Evolutionary conservation across 2,329 filamentous ascomycete genomes (phyloP), one percentile per base, ranked within the genome.

Genomic region (Exophiala xenobiotica): DNA sequence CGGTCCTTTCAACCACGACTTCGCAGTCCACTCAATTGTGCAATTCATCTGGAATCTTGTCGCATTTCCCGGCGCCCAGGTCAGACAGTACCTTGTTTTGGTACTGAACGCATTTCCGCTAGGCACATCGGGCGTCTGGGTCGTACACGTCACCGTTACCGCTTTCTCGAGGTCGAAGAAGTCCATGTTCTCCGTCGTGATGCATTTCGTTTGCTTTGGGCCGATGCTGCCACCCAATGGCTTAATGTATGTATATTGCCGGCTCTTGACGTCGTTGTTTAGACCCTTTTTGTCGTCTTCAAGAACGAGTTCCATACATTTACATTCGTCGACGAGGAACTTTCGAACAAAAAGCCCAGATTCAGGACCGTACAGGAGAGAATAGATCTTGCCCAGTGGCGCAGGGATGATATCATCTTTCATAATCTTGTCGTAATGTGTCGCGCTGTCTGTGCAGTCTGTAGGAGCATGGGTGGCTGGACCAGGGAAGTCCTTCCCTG

Each of bases 1-100:
- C 2, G 93, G 88, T 57, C 88, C 90, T 75, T 93, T 96, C 39
- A 99, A 74, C 93, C 93, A 99, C 74, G 91, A 96, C 78, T 97
- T 99, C 62, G 91, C 91, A 3, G 86, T 86, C 95, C 95, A 99
- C 65, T 99, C 95, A 37, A 96, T 88, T 2, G 84, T 86, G 68
- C 90, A 96, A 60, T 86, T 96, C 73, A 92, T 86, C 56, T 93
- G 83, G 23, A 99, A 74, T 22, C 90, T 81, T 1, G 95, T 99
- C 31, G 83, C 76, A 64, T 96, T 96, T 56, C 85, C 86, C 44
- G 93, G 84, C 3, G 85, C 90, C 93, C 93, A 99, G 45, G 88
- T 88, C 18, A 99, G 77, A 65, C 95, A 96, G 65, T 97, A 99
- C 62, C 87, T 88, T 2, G 93, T 99, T 71, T 96, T 97, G 39